These are phyloP conservation scores for Arachis stenosperma DNA, from an alignment of 306 rosid species.

Conservation along the genomic window DNA sequence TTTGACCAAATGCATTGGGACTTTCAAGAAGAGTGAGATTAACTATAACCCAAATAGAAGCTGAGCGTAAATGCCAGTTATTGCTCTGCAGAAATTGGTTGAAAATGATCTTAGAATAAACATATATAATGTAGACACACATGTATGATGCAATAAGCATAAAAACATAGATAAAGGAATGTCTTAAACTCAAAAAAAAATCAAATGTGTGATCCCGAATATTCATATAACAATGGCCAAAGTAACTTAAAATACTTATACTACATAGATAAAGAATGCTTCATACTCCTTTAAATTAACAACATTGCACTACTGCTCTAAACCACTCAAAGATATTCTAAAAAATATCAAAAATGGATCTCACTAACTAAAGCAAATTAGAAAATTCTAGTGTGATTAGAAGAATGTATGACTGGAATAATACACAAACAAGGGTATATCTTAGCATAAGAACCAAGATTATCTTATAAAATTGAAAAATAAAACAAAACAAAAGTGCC, in stretches of 20 bases:
- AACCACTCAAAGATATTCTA: not conserved
- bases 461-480: too few species aligned
- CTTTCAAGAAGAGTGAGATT: constrained; percentile 72
- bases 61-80: constrained; percentile 64
- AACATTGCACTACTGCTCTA: not conserved
- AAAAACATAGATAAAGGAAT: too few species aligned
- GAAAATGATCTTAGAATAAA: constrained; percentile 26
- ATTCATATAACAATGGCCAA: constrained; percentile 9
- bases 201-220: not conserved
- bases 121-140: too few species aligned
- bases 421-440: too few species aligned
- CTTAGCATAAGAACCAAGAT: not conserved
- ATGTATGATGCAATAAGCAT: too few species aligned
- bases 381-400: not conserved
- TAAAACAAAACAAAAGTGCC: too few species aligned
- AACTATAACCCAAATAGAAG: constrained; percentile 68
- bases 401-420: too few species aligned
- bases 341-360: constrained; percentile 1
- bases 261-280: not conserved
- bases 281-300: not conserved
- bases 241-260: not conserved
- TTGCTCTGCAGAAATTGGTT: constrained; percentile 64
- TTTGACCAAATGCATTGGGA: constrained; percentile 33
- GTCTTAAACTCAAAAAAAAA: not conserved
- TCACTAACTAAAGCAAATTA: not conserved